Evolutionary conservation across 2,329 filamentous ascomycete species (phyloP).

Genomic region (Meredithiella fracta): DNA sequence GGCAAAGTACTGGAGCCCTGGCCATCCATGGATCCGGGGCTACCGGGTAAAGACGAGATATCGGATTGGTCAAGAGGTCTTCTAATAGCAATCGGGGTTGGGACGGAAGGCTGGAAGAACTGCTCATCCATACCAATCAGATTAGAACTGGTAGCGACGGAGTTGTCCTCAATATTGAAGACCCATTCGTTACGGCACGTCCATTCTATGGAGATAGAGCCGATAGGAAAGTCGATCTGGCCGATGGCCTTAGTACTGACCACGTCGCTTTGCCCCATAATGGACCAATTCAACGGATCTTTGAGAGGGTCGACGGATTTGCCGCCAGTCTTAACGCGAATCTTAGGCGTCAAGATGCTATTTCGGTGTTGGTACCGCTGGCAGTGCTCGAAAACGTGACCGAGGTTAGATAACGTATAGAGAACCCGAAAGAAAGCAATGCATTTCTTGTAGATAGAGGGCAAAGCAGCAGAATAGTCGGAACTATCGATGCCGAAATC

Average conservation of each 20-base stretch:
- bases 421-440: constrained; percentile 88
- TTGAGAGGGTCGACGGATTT: neutral
- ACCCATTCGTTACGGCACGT: constrained; percentile 77
- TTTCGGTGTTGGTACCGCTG: constrained; percentile 24
- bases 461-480: constrained; percentile 39
- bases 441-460: constrained; percentile 91
- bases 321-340: constrained; percentile 47
- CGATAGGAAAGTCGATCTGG: constrained; percentile 71
- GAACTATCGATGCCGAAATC: neutral
- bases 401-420: constrained; percentile 30
- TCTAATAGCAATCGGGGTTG: constrained; percentile 28
- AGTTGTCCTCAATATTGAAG: constrained; percentile 81
- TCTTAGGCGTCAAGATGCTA: constrained; percentile 51
- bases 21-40: neutral
- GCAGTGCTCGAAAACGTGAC: constrained; percentile 60
- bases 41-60: neutral
- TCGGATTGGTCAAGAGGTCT: constrained; percentile 11
- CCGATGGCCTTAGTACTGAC: constrained; percentile 68
- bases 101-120: constrained; percentile 65
- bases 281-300: constrained; percentile 55
- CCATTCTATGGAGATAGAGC: constrained; percentile 65
- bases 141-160: constrained; percentile 76
- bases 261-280: constrained; percentile 48
- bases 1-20: neutral
- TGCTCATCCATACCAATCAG: constrained; percentile 86